phyloP scores from a whole-genome alignment of 2,329 filamentous ascomycete genomes.

The Arthrocladium fulminans region DNA sequence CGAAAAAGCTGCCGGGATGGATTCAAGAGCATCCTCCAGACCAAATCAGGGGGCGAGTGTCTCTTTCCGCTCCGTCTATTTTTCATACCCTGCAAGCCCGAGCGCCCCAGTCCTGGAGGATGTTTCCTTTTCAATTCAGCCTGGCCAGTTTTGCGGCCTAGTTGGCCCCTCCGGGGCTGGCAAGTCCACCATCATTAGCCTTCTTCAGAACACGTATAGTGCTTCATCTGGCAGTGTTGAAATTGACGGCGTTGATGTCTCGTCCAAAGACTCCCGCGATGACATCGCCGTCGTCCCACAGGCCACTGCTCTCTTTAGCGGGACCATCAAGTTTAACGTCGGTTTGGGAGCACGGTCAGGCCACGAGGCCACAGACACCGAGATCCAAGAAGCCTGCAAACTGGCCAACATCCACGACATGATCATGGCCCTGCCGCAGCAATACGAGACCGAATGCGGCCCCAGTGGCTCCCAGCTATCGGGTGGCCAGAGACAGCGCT shows the following conservation, averaged over 20 bases:
- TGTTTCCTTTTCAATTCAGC: conserved; percentile 46
- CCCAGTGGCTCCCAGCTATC: conserved; percentile 47
- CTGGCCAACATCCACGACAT: conserved; percentile 43
- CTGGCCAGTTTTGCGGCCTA: conserved; percentile 48
- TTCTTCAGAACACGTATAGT: conserved; percentile 90
- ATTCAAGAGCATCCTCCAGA: conserved; percentile 28
- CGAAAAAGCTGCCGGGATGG: conserved; percentile 21
- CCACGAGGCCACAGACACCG: conserved; percentile 58
- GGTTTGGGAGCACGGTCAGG: conserved; percentile 57
- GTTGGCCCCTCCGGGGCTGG: conserved; percentile 88
- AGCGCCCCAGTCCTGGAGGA: conserved; percentile 46
- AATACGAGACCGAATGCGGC: conserved; percentile 46
- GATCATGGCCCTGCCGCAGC: conserved; percentile 39
- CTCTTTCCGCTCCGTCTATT: conserved; percentile 51
- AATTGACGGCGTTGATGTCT: conserved; percentile 74
- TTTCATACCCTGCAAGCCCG: conserved; percentile 55
- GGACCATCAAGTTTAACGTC: conserved; percentile 82
- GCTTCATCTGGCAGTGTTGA: conserved; percentile 67
- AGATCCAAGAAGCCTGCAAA: conserved; percentile 66
- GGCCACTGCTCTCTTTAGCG: conserved; percentile 87
- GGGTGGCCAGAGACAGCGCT: conserved; percentile 50
- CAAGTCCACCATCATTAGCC: conserved; percentile 83
- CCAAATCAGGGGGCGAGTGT: conserved; percentile 47
- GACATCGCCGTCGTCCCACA: conserved; percentile 82
- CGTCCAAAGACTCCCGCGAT: conserved; percentile 68